Percentiles rank a stretch among this genome's conserved stretches.
phyloP scores from a whole-genome alignment of 1,139 yeast species.

The Saccharomycopsis phalli region DNA sequence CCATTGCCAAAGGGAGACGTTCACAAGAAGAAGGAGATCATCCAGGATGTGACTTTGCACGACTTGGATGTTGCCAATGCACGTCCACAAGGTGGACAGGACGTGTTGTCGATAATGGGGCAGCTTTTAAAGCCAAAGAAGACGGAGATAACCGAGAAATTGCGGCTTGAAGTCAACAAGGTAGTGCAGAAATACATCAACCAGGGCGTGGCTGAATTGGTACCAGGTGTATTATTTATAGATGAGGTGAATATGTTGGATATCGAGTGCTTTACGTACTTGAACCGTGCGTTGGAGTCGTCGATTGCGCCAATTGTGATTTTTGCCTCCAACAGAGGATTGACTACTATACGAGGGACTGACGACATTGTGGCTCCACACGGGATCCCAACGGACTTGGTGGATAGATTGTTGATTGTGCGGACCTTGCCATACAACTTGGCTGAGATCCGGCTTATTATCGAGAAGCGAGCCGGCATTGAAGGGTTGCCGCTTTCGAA shows the following conservation, averaged over 20 bases:
- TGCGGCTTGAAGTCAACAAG: slow-evolving; percentile 87
- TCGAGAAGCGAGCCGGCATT: slow-evolving; percentile 66
- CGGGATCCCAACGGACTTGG: slow-evolving; percentile 92
- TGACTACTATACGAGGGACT: slow-evolving; percentile 82
- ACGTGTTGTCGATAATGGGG: slow-evolving; percentile 97
- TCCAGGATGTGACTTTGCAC: slow-evolving; percentile 93
- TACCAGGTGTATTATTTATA: slow-evolving; percentile 95
- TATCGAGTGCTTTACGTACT: slow-evolving; percentile 87
- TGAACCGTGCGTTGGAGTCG: slow-evolving; percentile 89
- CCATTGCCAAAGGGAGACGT: slow-evolving; percentile 98
- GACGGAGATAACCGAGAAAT: slow-evolving; percentile 97
- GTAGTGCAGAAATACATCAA: slow-evolving; percentile 94
- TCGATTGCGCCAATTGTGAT: slow-evolving; percentile 91
- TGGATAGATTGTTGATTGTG: slow-evolving; percentile 84
- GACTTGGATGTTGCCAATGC: slow-evolving; percentile 96
- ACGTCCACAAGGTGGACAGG: slow-evolving; percentile 98
- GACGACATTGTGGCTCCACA: slow-evolving; percentile 88
- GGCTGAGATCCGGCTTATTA: slow-evolving; percentile 76
- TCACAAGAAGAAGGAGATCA: slow-evolving; percentile 95
- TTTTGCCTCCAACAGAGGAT: slow-evolving; percentile 90
- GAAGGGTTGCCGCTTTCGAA: slow-evolving; percentile 51
- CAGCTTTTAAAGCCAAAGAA: slow-evolving; percentile 92
- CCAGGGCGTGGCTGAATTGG: slow-evolving; percentile 96
- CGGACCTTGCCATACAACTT: slow-evolving; percentile 80
- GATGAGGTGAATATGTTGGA: slow-evolving; percentile 98